Percentiles rank a stretch among this genome's conserved stretches.
These are phyloP conservation scores for Aristolochia fimbriata DNA, from an alignment of 164 flowering plant genomes.

Conservation along the genomic window DNA sequence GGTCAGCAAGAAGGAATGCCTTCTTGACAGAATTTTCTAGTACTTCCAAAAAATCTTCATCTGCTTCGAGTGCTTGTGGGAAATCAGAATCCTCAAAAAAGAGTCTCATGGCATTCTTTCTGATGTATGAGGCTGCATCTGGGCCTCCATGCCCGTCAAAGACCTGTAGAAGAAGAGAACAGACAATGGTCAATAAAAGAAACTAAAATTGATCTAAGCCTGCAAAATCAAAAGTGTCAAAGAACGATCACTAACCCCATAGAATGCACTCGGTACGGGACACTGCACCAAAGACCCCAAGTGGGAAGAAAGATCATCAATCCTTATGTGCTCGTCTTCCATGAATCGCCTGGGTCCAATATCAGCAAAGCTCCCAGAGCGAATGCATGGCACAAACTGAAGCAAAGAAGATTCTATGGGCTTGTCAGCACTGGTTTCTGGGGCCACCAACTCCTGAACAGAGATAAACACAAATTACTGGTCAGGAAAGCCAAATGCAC, in stretches of 20 bases:
- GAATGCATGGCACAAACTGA: constrained; percentile 44
- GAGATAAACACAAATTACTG: neutral
- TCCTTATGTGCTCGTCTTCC: constrained; percentile 78
- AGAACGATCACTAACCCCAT: constrained; percentile 42
- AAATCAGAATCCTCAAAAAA: constrained; percentile 63
- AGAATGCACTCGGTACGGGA: constrained; percentile 55
- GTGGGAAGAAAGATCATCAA: constrained; percentile 59
- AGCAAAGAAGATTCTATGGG: constrained; percentile 23
- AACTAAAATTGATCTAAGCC: neutral
- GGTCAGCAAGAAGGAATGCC: constrained; percentile 66
- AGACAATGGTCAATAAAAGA: neutral
- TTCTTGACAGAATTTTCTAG: constrained; percentile 45
- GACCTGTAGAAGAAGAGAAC: constrained; percentile 29
- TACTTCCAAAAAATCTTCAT: constrained; percentile 38
- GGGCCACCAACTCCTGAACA: constrained; percentile 32
- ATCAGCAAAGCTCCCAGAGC: constrained; percentile 75
- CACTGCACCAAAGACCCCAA: constrained; percentile 38
- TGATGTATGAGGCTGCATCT: constrained; percentile 77
- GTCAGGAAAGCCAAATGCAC: too few relatives aligned
- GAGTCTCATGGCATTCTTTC: constrained; percentile 46
- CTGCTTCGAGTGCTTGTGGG: constrained; percentile 38
- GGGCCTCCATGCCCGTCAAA: constrained; percentile 98
- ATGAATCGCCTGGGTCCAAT: constrained; percentile 55
- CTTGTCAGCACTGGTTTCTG: constrained; percentile 19
- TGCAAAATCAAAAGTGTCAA: neutral